Evolutionary conservation across 2,329 filamentous ascomycete species (phyloP).

Genomic region (Ilyonectria mors-panacis): DNA sequence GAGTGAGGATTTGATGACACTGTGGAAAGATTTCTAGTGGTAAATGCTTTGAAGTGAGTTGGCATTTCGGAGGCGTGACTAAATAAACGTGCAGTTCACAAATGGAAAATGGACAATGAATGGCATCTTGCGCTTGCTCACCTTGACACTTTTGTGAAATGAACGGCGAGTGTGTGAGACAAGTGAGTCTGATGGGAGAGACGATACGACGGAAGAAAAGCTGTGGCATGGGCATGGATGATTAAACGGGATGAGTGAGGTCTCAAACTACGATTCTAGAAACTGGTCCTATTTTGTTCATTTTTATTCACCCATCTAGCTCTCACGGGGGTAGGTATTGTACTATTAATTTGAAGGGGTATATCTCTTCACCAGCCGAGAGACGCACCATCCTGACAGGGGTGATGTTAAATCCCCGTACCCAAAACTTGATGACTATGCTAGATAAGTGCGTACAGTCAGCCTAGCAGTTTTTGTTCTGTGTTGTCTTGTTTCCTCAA

Average conservation of each 20-base stretch:
- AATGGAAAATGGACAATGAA: background rate
- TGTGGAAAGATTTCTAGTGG: background rate
- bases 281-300: background rate
- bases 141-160: background rate
- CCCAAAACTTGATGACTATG: background rate
- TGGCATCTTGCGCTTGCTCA: background rate
- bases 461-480: background rate
- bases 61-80: constrained; percentile 13
- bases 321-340: background rate
- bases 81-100: constrained; percentile 31
- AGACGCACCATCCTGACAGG: background rate
- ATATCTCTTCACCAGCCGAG: background rate
- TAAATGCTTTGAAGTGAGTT: constrained; percentile 14
- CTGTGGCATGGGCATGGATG: too few relatives aligned
- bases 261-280: background rate
- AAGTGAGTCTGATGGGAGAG: background rate
- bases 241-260: background rate
- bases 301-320: background rate
- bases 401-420: background rate
- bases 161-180: background rate
- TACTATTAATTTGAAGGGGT: constrained; percentile 1
- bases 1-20: background rate
- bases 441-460: background rate
- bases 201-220: background rate
- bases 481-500: background rate